Percentiles rank a stretch among this genome's conserved stretches.
phyloP scores from a whole-genome alignment of 2,329 filamentous ascomycete genomes.

The Eurotiales sp. region DNA sequence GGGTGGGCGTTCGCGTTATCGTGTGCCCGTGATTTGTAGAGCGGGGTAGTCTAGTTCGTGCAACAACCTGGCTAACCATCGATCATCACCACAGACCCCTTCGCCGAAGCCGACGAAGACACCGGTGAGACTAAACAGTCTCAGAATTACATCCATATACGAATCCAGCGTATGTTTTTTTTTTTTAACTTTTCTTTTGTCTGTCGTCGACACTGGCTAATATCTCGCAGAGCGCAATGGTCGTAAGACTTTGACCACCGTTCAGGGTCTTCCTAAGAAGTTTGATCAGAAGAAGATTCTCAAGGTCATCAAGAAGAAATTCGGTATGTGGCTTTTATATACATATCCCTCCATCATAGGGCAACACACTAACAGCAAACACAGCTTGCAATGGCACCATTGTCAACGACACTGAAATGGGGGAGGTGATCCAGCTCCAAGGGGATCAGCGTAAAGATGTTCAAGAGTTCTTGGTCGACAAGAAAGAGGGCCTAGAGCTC shows the following conservation, averaged over 20 bases:
- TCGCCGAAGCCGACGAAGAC: constrained; percentile 99
- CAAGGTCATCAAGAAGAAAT: constrained; percentile 99
- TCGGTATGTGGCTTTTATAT: constrained; percentile 58
- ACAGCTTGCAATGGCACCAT: constrained; percentile 99
- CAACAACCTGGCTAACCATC: constrained; percentile 30
- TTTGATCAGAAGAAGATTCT: constrained; percentile 99
- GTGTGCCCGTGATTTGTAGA: constrained; percentile 15
- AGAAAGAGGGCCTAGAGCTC: constrained; percentile 89
- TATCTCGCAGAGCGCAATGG: constrained; percentile 87
- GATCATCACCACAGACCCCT: constrained; percentile 71
- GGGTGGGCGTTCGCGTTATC: background rate
- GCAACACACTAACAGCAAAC: background rate
- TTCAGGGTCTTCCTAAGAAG: constrained; percentile 97
- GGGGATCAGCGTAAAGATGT: constrained; percentile 99
- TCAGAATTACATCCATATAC: constrained; percentile 99
- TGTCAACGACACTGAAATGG: constrained; percentile 92
- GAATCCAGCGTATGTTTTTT: constrained; percentile 84
- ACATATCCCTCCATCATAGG: background rate
- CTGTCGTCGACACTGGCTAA: constrained; percentile 21
- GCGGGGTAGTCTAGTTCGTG: constrained; percentile 35
- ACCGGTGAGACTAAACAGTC: constrained; percentile 91
- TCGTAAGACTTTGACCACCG: constrained; percentile 99
- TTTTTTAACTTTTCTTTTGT: constrained; percentile 5
- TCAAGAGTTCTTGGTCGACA: constrained; percentile 93
- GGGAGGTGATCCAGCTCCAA: constrained; percentile 99